Evolutionary conservation across 2,329 filamentous ascomycete species (phyloP).

Genomic region (Rutstroemia sp.): DNA sequence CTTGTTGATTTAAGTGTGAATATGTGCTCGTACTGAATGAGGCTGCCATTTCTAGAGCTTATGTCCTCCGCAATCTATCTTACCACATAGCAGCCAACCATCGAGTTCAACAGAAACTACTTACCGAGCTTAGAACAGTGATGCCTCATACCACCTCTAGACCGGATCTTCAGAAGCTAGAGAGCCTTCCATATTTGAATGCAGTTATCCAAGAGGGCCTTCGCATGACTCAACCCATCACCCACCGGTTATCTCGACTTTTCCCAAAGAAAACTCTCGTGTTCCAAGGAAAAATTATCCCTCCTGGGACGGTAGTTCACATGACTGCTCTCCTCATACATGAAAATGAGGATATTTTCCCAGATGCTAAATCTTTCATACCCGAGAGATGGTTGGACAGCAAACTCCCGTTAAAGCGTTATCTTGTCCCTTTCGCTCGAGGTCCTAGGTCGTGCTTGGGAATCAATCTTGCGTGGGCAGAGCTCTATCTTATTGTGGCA

Average conservation of each 20-base stretch:
- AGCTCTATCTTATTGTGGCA: slow-evolving; percentile 26
- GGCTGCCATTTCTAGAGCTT: slow-evolving; percentile 5
- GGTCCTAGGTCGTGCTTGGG: slow-evolving; percentile 25
- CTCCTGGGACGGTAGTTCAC: slow-evolving; percentile 30
- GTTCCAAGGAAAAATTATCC: slow-evolving; percentile 4
- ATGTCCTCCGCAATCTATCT: slow-evolving; percentile 27
- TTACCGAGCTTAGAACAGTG: slow-evolving; percentile 26
- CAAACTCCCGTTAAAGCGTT: slow-evolving; percentile 18
- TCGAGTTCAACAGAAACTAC: slow-evolving; percentile 22
- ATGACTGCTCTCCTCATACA: slow-evolving; percentile 31
- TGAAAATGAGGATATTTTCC: slow-evolving; percentile 28
- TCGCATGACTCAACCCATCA: slow-evolving; percentile 8
- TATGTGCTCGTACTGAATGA: too few relatives aligned
- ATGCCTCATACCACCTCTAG: background rate
- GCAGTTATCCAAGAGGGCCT: slow-evolving; percentile 28
- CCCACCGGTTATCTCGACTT: background rate
- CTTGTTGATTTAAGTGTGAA: too few relatives aligned
- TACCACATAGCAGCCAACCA: slow-evolving; percentile 32
- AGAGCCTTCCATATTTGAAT: slow-evolving; percentile 21
- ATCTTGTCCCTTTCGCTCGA: slow-evolving; percentile 23
- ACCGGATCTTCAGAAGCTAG: slow-evolving; percentile 7
- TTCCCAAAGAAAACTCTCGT: background rate
- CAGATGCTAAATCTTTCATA: slow-evolving; percentile 19
- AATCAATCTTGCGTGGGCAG: slow-evolving; percentile 25
- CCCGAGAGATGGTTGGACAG: slow-evolving; percentile 34